Evolutionary conservation across 2,329 filamentous ascomycete species (phyloP).

Genomic region (Diplodia sapinea): DNA sequence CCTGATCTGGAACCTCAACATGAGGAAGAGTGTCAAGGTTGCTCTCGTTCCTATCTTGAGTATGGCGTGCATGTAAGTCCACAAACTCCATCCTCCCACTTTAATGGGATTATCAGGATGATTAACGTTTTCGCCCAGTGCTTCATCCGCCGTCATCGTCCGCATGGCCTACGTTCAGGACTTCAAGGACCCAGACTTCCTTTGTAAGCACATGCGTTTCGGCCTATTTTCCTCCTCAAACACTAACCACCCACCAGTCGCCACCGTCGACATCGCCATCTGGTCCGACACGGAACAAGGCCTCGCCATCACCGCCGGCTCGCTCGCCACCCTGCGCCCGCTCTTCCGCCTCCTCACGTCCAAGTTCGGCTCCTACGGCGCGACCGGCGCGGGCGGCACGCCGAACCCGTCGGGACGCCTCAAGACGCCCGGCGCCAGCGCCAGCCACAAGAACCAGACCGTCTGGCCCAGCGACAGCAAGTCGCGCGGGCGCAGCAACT

Average conservation of each 20-base stretch:
- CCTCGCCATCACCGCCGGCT: slow-evolving; percentile 46
- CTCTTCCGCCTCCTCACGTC: slow-evolving; percentile 39
- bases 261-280: slow-evolving; percentile 46
- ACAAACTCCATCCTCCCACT: too few species aligned
- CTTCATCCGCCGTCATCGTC: slow-evolving; percentile 45
- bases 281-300: slow-evolving; percentile 47
- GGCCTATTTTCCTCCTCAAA: too few species aligned
- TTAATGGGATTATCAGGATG: too few species aligned
- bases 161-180: slow-evolving; percentile 46
- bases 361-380: slow-evolving; percentile 10
- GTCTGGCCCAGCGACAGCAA: slow-evolving; percentile 14
- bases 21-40: slow-evolving; percentile 55
- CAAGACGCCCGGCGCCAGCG: slow-evolving; percentile 4
- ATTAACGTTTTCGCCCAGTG: slow-evolving; percentile 24
- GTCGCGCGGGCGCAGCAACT: slow-evolving; percentile 7
- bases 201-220: slow-evolving; percentile 35
- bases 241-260: neutral
- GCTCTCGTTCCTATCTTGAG: slow-evolving; percentile 56
- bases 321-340: slow-evolving; percentile 46
- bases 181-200: slow-evolving; percentile 45
- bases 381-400: neutral
- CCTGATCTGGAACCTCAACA: slow-evolving; percentile 59
- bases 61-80: slow-evolving; percentile 52
- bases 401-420: neutral
- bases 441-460: neutral